Conservation (phyloP, 176 grass and related monocot species). For the Echinochloa phyllopogon region DNA sequence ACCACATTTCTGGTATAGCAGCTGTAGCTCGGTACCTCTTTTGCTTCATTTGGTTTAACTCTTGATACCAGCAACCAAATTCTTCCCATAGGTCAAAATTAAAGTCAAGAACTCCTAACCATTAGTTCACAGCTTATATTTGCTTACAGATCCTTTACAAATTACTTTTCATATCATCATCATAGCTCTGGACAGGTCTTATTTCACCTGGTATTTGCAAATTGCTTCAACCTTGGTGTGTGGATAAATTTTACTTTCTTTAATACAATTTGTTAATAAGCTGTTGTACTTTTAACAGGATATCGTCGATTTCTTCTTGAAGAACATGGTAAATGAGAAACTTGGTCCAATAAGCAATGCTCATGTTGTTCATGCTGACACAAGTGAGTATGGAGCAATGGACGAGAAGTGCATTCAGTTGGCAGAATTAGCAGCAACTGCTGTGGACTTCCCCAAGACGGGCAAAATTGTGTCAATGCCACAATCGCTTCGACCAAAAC, state of each 20-base stretch:
- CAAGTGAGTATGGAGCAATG: conserved; percentile 80
- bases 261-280: conserved; percentile 3
- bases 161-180: not conserved
- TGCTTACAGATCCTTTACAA: not conserved
- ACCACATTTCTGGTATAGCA: not conserved
- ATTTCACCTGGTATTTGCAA: conserved; percentile 19
- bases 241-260: conserved; percentile 9
- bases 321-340: conserved; percentile 94
- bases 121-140: not conserved
- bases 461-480: conserved; percentile 82
- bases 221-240: conserved; percentile 16
- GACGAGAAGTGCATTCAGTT: conserved; percentile 86
- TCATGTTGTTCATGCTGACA: conserved; percentile 94
- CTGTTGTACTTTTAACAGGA: conserved; percentile 56
- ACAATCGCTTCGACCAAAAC: conserved; percentile 64
- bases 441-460: conserved; percentile 92
- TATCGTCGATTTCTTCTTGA: conserved; percentile 90
- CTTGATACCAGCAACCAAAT: not conserved
- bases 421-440: conserved; percentile 84
- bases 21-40: not conserved
- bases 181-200: not conserved
- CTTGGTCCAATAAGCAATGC: conserved; percentile 93
- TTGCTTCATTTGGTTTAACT: not conserved
- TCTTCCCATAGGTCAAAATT: not conserved
- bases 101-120: not conserved